Evolutionary conservation across 2,329 filamentous ascomycete genomes (phyloP), one percentile per base, ranked within the genome.

Genomic region (Fusarium sororula): DNA sequence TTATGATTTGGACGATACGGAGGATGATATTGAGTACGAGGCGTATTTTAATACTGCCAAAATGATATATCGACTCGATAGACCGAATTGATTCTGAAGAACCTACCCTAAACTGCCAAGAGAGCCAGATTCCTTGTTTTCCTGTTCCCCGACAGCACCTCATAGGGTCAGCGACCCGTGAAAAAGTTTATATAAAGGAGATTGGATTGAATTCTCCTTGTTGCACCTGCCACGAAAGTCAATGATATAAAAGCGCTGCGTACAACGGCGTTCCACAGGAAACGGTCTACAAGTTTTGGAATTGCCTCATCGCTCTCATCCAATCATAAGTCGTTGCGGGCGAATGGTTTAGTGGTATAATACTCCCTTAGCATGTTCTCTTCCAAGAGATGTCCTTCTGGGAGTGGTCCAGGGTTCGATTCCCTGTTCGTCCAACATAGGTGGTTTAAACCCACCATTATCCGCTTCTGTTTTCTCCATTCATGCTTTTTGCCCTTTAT

Each of bases 11-110:
- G 78, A 80, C 1, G 75, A 63, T 11, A 44, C 39, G 2, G 57
- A 66, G 9, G 78, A 81, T 3, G 79, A 82, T 4, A 78, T 87
- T 15, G 84, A 86, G 62, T 87, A 87, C 71, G 84, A 86, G 66
- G 85, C 79, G 3, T 87, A 85, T 73, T 84, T 55, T 2, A 55
- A 41, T n/a, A 28, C 51, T 28, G 51, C 51, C 5, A 30, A 28
- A 18, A 55, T 14, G 20, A 39, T 55, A n/a, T 55, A 41, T 30
- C 51, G 51, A n/a, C 35, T 55, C 3, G 37, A 55, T 6, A 55
- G 51, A 3, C 51, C 51, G 7, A 39, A 22, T 10, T 55, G 20
- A 55, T 41, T 24, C 6, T 41, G 20, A 11, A 14, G 11, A 39
- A 26, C 15, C n/a, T 59, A 59, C 56, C 56, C 44, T 59, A 10